These are phyloP conservation scores for Ormosia semicastrata DNA, from an alignment of 306 rosid genomes.

Conservation along the genomic window DNA sequence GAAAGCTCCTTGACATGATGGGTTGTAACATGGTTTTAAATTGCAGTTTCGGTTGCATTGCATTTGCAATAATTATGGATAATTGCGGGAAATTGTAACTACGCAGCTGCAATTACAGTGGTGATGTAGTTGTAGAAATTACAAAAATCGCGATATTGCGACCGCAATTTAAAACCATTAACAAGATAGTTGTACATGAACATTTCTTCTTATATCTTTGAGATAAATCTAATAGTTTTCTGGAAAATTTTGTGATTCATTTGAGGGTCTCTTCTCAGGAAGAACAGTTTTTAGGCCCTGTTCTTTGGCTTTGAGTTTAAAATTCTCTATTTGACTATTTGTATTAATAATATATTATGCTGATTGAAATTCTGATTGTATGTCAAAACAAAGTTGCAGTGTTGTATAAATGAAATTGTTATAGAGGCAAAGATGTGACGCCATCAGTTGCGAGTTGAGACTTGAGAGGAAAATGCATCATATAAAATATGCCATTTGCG, in stretches of 20 bases:
- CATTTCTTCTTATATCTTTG: slow-evolving; percentile 6
- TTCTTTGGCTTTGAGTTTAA: slow-evolving; percentile 33
- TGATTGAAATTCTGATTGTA: not conserved
- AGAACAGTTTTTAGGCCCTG: not conserved
- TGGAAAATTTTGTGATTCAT: slow-evolving; percentile 12
- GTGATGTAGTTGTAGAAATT: too few species aligned
- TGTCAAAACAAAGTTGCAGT: not conserved
- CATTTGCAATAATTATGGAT: too few species aligned
- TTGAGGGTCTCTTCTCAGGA: slow-evolving; percentile 13
- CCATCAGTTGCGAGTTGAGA: not conserved
- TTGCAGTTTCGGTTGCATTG: too few species aligned
- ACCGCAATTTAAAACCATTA: too few species aligned
- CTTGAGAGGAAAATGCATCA: not conserved
- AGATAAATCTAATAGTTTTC: not conserved
- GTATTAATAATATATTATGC: not conserved
- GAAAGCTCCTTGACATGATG: slow-evolving; percentile 57
- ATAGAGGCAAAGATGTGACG: not conserved
- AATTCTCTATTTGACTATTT: not conserved
- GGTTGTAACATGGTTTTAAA: not conserved
- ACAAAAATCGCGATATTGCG: too few species aligned
- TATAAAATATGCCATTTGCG: not conserved
- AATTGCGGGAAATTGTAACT: too few species aligned
- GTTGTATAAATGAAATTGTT: not conserved
- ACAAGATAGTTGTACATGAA: slow-evolving; percentile 9
- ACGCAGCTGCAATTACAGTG: too few species aligned